Evolutionary conservation across 148 eudicot genomes (phyloP).

Genomic region (Mesembryanthemum crystallinum): DNA sequence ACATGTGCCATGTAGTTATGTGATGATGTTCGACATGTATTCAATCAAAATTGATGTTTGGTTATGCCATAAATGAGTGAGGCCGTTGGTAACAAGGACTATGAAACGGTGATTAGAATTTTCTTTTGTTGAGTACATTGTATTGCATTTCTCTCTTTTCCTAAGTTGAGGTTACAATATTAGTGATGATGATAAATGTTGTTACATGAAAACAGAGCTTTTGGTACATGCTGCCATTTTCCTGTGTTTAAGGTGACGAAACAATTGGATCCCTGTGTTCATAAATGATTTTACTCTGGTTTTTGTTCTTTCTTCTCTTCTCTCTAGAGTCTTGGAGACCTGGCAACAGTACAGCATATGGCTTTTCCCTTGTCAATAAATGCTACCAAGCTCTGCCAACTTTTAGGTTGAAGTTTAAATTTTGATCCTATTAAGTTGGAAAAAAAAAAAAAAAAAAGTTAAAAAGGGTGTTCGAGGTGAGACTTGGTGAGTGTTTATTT

Average conservation of each 20-base stretch:
- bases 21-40: conserved; percentile 21
- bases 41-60: conserved; percentile 3
- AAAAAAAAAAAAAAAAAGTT: too few species aligned
- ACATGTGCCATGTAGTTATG: conserved; percentile 26
- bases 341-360: neutral
- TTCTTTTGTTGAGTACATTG: neutral
- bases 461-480: too few species aligned
- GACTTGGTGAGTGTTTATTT: too few species aligned
- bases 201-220: neutral
- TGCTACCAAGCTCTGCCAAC: too few species aligned
- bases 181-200: neutral
- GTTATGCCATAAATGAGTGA: conserved; percentile 10
- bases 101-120: conserved; percentile 1
- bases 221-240: conserved; percentile 19
- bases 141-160: neutral
- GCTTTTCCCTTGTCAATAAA: neutral
- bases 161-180: neutral
- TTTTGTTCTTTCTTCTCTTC: conserved; percentile 12
- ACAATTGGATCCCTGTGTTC: neutral
- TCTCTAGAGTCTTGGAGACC: conserved; percentile 6
- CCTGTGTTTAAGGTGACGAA: conserved; percentile 27
- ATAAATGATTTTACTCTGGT: conserved; percentile 12
- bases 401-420: too few species aligned
- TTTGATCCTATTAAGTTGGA: too few species aligned
- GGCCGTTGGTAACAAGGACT: conserved; percentile 2